Conservation (phyloP, 2,329 filamentous ascomycete genomes). For the Trichophyton benhamiae region DNA sequence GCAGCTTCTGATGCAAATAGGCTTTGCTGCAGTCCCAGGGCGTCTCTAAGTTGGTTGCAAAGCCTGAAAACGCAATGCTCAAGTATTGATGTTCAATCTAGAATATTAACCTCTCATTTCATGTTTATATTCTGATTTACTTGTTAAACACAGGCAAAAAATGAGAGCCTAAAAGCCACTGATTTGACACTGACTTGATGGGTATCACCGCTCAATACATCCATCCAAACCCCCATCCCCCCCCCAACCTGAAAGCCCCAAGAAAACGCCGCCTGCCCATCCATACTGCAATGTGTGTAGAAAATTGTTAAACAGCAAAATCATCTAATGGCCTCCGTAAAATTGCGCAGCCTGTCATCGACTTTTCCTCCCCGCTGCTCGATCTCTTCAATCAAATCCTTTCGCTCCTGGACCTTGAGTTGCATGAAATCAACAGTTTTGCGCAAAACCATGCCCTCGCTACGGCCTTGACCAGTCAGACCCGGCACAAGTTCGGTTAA, state of each 20-base stretch:
- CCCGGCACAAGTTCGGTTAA: conserved; percentile 71
- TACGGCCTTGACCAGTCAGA: conserved; percentile 68
- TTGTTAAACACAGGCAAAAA: background rate
- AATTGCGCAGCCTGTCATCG: conserved; percentile 25
- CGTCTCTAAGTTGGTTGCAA: too few relatives aligned
- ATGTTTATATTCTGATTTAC: too few relatives aligned
- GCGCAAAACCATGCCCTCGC: conserved; percentile 71
- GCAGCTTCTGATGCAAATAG: background rate
- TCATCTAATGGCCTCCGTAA: conserved; percentile 12
- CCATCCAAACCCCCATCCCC: background rate
- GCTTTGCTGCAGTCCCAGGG: too few relatives aligned
- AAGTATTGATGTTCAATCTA: too few relatives aligned
- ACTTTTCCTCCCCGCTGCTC: conserved; percentile 49
- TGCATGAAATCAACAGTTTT: conserved; percentile 55
- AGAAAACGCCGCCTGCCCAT: background rate
- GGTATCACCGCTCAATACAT: background rate
- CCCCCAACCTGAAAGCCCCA: background rate
- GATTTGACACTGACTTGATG: background rate
- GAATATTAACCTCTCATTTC: too few relatives aligned
- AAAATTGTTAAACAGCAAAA: background rate
- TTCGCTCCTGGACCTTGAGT: conserved; percentile 47
- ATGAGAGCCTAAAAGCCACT: background rate
- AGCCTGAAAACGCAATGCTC: too few relatives aligned
- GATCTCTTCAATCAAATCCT: conserved; percentile 45
- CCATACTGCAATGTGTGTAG: background rate